Conservation (phyloP, 495 filamentous ascomycete genomes). For the Parmelia sp. region DNA sequence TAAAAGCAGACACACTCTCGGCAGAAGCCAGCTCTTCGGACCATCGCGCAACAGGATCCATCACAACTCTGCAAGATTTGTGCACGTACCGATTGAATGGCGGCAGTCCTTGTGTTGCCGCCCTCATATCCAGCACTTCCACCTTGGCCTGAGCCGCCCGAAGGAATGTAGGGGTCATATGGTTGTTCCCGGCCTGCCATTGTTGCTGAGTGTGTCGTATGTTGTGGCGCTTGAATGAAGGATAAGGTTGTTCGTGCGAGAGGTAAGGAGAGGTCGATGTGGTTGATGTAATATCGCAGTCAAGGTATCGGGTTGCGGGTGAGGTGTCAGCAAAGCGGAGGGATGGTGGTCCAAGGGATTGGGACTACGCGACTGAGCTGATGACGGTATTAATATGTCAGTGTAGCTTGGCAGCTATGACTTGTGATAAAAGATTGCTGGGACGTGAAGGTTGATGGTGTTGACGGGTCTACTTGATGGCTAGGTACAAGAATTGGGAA, state of each 20-base stretch:
- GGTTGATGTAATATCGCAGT: not conserved
- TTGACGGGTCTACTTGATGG: not conserved
- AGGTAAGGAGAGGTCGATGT: not conserved
- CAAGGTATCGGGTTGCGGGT: not conserved
- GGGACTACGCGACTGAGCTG: not conserved
- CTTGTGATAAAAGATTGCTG: not conserved
- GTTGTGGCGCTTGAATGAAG: not conserved
- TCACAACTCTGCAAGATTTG: not conserved
- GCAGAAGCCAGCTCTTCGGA: not conserved
- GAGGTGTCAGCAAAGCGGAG: constrained; percentile 12
- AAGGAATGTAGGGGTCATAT: constrained; percentile 89
- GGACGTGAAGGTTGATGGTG: not conserved
- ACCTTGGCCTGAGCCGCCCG: constrained; percentile 46
- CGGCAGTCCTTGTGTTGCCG: constrained; percentile 60
- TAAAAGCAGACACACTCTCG: not conserved
- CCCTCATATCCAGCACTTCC: constrained; percentile 50
- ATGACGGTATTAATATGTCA: not conserved
- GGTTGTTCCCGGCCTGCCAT: constrained; percentile 72
- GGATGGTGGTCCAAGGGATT: not conserved
- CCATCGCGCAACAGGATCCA: not conserved
- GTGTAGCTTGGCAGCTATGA: not conserved
- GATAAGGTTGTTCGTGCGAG: not conserved
- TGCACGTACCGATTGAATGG: constrained; percentile 73
- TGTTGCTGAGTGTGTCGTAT: constrained; percentile 26
- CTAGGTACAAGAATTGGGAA: not conserved